These are phyloP conservation scores for Botrytis fragariae DNA, from an alignment of 2,329 filamentous ascomycete genomes.

Conservation along the genomic window DNA sequence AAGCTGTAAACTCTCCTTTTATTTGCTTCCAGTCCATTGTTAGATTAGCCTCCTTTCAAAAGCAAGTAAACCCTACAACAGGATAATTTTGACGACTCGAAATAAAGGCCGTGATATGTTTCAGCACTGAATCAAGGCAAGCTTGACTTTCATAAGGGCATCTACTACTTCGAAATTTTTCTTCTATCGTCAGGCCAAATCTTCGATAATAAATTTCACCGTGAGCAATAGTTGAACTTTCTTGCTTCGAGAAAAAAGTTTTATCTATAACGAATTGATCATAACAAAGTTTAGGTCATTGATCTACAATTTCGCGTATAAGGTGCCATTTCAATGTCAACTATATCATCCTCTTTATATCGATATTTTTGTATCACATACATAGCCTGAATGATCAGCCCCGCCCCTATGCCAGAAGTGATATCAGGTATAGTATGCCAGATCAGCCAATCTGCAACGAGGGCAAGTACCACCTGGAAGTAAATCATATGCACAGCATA, in stretches of 20 bases:
- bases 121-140: background rate
- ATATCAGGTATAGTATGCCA: background rate
- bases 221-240: background rate
- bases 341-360: background rate
- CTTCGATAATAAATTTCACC: background rate
- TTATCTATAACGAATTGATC: too few species aligned
- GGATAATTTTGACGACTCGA: too few species aligned
- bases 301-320: background rate
- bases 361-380: background rate
- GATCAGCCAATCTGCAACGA: slow-evolving; percentile 1
- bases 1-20: too few species aligned
- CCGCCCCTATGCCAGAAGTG: background rate
- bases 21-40: too few species aligned
- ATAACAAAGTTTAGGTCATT: background rate
- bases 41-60: too few species aligned
- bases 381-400: background rate
- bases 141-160: background rate
- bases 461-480: background rate
- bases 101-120: too few species aligned
- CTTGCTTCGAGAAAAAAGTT: background rate
- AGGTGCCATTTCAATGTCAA: background rate
- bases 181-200: background rate
- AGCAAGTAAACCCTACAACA: too few species aligned
- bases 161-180: background rate
- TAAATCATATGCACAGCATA: background rate